phyloP scores from a whole-genome alignment of 2,329 filamentous ascomycete species.

The Fusarium nisikadoi region DNA sequence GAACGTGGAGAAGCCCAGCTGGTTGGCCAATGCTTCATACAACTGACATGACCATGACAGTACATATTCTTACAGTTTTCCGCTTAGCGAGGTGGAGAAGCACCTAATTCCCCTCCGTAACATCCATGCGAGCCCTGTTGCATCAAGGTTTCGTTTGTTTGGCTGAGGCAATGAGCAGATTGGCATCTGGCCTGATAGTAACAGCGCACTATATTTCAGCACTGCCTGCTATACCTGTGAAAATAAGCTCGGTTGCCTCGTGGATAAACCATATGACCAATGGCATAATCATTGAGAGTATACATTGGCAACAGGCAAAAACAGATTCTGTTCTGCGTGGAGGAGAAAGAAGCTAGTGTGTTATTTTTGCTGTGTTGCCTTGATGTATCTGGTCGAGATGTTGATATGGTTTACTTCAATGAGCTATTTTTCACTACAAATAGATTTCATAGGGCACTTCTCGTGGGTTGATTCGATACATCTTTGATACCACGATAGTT shows the following conservation, averaged over 20 bases:
- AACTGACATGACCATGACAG: background rate
- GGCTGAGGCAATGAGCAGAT: background rate
- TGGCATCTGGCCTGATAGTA: background rate
- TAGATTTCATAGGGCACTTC: background rate
- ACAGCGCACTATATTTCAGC: background rate
- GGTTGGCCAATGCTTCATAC: slow-evolving; percentile 21
- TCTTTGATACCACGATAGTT: background rate
- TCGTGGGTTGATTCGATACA: background rate
- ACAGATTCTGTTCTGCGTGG: background rate
- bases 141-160: background rate
- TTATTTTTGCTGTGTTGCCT: background rate
- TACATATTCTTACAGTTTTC: background rate
- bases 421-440: background rate
- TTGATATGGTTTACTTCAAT: background rate
- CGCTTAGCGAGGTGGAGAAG: slow-evolving; percentile 13
- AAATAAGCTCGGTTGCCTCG: background rate
- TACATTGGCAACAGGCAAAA: background rate
- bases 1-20: background rate
- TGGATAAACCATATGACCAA: background rate
- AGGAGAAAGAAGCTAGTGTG: background rate
- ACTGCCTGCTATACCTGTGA: background rate
- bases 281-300: background rate
- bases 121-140: background rate
- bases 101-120: background rate
- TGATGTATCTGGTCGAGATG: background rate